Evolutionary conservation across 495 filamentous ascomycete species (phyloP).

Genomic region (Diplogelasinospora grovesii): DNA sequence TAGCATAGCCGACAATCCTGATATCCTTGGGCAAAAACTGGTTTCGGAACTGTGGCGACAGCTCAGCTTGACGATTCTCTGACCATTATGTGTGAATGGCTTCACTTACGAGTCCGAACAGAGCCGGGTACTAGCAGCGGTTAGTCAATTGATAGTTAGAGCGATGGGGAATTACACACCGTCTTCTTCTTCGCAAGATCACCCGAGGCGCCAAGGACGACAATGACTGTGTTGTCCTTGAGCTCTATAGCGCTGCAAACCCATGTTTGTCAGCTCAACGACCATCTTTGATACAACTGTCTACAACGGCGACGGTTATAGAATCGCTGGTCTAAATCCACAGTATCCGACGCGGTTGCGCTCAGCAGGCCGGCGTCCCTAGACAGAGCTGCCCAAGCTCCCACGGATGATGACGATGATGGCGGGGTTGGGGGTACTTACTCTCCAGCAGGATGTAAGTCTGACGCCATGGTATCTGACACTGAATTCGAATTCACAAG

Average conservation of each 20-base stretch:
- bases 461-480: conserved; percentile 35
- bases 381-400: conserved; percentile 18
- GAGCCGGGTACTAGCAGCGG: conserved; percentile 75
- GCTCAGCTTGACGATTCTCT: conserved; percentile 19
- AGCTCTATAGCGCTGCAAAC: conserved; percentile 63
- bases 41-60: conserved; percentile 74
- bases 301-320: conserved; percentile 4
- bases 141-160: conserved; percentile 25
- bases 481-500: neutral
- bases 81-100: neutral
- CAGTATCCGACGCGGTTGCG: no score
- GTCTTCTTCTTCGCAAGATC: conserved; percentile 99
- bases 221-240: conserved; percentile 96
- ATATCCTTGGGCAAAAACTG: conserved; percentile 98
- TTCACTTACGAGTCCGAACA: conserved; percentile 88
- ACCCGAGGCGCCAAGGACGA: conserved; percentile 94
- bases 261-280: conserved; percentile 8
- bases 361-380: no score
- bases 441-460: conserved; percentile 27
- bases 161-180: conserved; percentile 45
- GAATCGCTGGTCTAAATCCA: no score
- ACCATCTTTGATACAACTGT: neutral
- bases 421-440: conserved; percentile 37
- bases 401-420: conserved; percentile 19
- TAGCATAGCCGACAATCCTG: conserved; percentile 96